phyloP scores from a whole-genome alignment of 345 rosid genomes.

The Lepidium africanum region DNA sequence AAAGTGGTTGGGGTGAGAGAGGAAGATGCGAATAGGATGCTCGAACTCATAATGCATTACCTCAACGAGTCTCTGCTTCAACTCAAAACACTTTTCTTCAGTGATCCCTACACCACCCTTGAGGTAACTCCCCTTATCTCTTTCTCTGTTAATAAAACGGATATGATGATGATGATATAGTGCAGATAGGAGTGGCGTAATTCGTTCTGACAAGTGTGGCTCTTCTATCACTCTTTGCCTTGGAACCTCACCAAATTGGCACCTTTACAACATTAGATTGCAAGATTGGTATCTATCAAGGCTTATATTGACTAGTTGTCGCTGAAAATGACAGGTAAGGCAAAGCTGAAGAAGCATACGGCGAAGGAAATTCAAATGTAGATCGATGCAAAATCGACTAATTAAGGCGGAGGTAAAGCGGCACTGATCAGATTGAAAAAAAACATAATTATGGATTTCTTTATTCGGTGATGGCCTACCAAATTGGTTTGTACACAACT shows the following conservation, averaged over 20 bases:
- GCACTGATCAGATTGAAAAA: too few relatives aligned
- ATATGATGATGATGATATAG: neutral
- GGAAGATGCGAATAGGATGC: slow-evolving; percentile 64
- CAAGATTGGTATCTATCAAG: neutral
- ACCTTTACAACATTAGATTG: neutral
- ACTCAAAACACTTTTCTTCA: slow-evolving; percentile 71
- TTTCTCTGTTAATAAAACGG: neutral
- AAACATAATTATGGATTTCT: too few relatives aligned
- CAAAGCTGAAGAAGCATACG: too few relatives aligned
- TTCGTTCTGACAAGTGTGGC: slow-evolving; percentile 71
- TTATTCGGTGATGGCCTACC: too few relatives aligned
- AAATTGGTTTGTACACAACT: too few relatives aligned
- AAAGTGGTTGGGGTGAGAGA: slow-evolving; percentile 53
- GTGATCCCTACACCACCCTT: slow-evolving; percentile 84
- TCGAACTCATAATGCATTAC: slow-evolving; percentile 66
- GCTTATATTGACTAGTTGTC: too few relatives aligned
- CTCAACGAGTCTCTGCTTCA: slow-evolving; percentile 61
- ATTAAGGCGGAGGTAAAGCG: too few relatives aligned
- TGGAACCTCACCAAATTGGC: slow-evolving; percentile 89
- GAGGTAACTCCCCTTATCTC: slow-evolving; percentile 39
- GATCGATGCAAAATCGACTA: too few relatives aligned
- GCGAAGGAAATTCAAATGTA: too few relatives aligned
- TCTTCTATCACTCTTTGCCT: slow-evolving; percentile 54
- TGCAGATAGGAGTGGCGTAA: slow-evolving; percentile 80
- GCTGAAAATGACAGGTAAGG: too few relatives aligned